These are phyloP conservation scores for Petasospora fabianii DNA, from an alignment of 1,139 yeast genomes.

Conservation along the genomic window DNA sequence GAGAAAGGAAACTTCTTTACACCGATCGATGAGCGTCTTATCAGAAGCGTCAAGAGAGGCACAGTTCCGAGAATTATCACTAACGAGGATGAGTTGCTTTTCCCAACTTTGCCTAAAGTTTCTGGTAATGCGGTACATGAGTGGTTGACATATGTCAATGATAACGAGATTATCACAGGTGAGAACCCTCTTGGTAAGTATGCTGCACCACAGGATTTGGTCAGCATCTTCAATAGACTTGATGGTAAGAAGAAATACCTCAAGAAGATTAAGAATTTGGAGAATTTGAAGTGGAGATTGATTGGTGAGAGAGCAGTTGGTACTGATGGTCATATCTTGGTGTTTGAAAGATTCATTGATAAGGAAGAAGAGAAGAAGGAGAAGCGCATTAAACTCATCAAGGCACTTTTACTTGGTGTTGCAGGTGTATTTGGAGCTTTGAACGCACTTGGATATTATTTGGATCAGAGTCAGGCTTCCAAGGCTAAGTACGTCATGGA, in stretches of 20 bases:
- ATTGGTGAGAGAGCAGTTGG: conserved; percentile 37
- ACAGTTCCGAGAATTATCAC: conserved; percentile 10
- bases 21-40: conserved; percentile 32
- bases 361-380: conserved; percentile 7
- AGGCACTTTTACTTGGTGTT: too few relatives aligned
- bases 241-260: conserved; percentile 33
- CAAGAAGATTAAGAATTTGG: conserved; percentile 34
- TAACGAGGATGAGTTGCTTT: conserved; percentile 18
- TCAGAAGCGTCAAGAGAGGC: conserved; percentile 12
- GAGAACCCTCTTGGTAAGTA: conserved; percentile 40
- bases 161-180: conserved; percentile 38
- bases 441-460: conserved; percentile 6
- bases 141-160: conserved; percentile 41
- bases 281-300: conserved; percentile 42
- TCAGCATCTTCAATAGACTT: conserved; percentile 42
- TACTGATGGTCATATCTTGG: conserved; percentile 30
- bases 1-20: conserved; percentile 49
- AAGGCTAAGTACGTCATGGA: conserved; percentile 37
- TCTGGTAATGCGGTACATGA: conserved; percentile 29
- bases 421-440: conserved; percentile 2
- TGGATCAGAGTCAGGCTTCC: conserved; percentile 2
- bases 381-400: too few relatives aligned
- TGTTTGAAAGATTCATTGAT: conserved; percentile 32
- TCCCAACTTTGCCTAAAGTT: conserved; percentile 17
- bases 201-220: conserved; percentile 41